Conservation (phyloP, 148 eudicot species). For the Silene uniflora region DNA sequence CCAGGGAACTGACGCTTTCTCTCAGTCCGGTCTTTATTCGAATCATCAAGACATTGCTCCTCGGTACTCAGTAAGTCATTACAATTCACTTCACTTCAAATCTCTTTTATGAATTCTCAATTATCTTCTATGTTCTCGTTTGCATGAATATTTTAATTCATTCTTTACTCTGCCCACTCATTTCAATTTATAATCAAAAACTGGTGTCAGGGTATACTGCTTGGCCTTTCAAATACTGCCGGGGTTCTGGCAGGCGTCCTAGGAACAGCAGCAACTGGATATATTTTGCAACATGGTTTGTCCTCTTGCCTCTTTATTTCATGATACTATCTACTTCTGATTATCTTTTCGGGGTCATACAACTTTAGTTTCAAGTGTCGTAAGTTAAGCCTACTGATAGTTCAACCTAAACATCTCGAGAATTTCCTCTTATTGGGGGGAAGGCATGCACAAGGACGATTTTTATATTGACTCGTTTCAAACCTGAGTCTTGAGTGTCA, state of each 20-base stretch:
- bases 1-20: slow-evolving; percentile 96
- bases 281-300: slow-evolving; percentile 91
- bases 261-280: slow-evolving; percentile 85
- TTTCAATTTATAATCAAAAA: background rate
- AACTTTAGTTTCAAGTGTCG: too few relatives aligned
- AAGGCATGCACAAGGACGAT: too few relatives aligned
- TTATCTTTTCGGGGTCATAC: too few relatives aligned
- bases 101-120: background rate
- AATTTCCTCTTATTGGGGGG: too few relatives aligned
- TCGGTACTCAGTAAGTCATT: slow-evolving; percentile 70
- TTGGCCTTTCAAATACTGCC: slow-evolving; percentile 92
- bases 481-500: too few relatives aligned
- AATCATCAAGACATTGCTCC: slow-evolving; percentile 99
- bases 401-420: too few relatives aligned
- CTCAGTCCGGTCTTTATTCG: slow-evolving; percentile 92
- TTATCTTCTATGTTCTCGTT: background rate
- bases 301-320: slow-evolving; percentile 5
- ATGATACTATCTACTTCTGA: background rate
- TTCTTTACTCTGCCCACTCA: background rate
- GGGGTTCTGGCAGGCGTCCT: slow-evolving; percentile 76
- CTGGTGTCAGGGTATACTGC: slow-evolving; percentile 67
- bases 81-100: background rate
- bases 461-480: too few relatives aligned
- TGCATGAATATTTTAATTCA: background rate
- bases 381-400: too few relatives aligned